Conservation (phyloP, 208 protist genomes). For the Trypanosoma avium region DNA sequence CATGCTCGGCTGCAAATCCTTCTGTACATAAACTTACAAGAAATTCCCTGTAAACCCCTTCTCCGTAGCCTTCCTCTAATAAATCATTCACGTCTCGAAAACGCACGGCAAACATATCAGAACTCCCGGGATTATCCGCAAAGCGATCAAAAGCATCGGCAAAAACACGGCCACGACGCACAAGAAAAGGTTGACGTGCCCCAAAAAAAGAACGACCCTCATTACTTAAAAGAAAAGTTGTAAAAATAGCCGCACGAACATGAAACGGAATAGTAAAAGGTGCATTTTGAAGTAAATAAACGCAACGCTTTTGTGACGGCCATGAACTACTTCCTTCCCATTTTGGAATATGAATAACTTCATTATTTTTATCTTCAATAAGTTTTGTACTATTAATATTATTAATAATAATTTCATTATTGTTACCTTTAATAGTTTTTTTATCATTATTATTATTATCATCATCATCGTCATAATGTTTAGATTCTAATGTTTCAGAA, state of each 20-base stretch:
- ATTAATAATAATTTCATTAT: neutral
- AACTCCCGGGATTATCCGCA: conserved; percentile 38
- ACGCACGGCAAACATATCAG: conserved; percentile 59
- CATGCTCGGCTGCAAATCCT: conserved; percentile 80
- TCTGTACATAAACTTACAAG: conserved; percentile 74
- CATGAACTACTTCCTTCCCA: conserved; percentile 32
- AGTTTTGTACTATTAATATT: neutral
- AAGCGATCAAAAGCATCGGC: conserved; percentile 79
- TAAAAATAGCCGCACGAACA: conserved; percentile 66
- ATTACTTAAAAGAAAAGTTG: conserved; percentile 40
- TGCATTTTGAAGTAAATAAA: conserved; percentile 58
- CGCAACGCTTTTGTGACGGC: conserved; percentile 46
- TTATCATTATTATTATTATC: neutral
- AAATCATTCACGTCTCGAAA: conserved; percentile 38
- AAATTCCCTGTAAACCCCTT: conserved; percentile 93
- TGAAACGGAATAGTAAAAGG: conserved; percentile 79
- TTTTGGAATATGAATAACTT: neutral
- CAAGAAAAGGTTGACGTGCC: conserved; percentile 7
- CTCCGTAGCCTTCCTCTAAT: conserved; percentile 88
- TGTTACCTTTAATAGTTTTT: conserved; percentile 2
- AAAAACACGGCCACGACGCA: conserved; percentile 79
- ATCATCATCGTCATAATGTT: neutral
- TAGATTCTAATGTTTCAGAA: neutral
- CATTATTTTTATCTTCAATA: neutral
- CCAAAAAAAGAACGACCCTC: conserved; percentile 1